Conservation (phyloP, 2,329 filamentous ascomycete species). For the Aspergillus proliferans region DNA sequence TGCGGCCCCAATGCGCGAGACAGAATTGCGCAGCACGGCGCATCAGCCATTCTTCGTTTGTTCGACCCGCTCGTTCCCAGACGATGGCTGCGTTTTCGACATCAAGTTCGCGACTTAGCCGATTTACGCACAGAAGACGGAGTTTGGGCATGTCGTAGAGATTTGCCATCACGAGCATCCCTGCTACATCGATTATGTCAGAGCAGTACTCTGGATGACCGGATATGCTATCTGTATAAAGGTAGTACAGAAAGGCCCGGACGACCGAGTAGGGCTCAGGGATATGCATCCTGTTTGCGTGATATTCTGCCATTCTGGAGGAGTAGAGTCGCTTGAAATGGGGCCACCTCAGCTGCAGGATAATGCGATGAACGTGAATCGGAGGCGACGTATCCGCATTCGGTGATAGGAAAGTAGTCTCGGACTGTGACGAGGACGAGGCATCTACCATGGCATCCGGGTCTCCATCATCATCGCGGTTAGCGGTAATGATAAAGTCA, state of each 20-base stretch:
- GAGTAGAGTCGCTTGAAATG: slow-evolving; percentile 90
- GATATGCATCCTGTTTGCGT: slow-evolving; percentile 95
- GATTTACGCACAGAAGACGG: slow-evolving; percentile 82
- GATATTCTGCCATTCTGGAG: slow-evolving; percentile 94
- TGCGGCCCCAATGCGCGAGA: slow-evolving; percentile 87
- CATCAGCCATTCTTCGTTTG: slow-evolving; percentile 89
- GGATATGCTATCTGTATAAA: slow-evolving; percentile 88
- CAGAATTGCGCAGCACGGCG: slow-evolving; percentile 83
- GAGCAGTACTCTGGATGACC: slow-evolving; percentile 55
- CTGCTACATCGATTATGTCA: slow-evolving; percentile 75
- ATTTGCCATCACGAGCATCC: slow-evolving; percentile 93
- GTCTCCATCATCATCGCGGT: slow-evolving; percentile 57
- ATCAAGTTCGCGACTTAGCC: slow-evolving; percentile 83
- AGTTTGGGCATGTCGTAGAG: slow-evolving; percentile 96
- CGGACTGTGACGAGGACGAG: slow-evolving; percentile 20
- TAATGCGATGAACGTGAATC: slow-evolving; percentile 92
- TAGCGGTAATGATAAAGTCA: slow-evolving; percentile 86
- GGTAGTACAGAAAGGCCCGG: slow-evolving; percentile 88
- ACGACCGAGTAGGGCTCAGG: slow-evolving; percentile 93
- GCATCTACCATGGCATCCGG: slow-evolving; percentile 51
- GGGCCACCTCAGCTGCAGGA: slow-evolving; percentile 90
- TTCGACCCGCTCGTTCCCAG: slow-evolving; percentile 87
- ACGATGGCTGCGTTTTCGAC: slow-evolving; percentile 92
- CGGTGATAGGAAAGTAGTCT: slow-evolving; percentile 28
- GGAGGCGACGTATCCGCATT: slow-evolving; percentile 60